Evolutionary conservation across 208 protist species (phyloP), one percentile per base, ranked within the genome.

Genomic region (Crithidia brevicula): DNA sequence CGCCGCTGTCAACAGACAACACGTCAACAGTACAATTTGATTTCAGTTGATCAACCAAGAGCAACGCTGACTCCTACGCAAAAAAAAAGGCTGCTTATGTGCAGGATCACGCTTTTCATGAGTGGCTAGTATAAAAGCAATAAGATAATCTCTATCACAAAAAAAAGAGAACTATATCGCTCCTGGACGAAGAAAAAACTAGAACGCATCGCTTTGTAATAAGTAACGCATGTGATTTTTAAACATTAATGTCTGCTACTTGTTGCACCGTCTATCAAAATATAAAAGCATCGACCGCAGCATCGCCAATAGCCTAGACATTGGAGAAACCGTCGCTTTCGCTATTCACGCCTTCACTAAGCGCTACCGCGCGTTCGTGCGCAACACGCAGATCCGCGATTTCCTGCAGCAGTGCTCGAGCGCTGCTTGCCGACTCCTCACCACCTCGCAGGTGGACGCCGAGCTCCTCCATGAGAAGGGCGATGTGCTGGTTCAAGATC

Each of bases 391-490:
- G 54, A 20, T 82, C 66, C 11, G 68, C 61, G 62, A 89, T 83
- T 63, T 85, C 79, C 15, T 42, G 75, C 30, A 89, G 49, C 20
- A 86, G 42, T 16, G 76, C 72, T 46, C 74, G 74, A 13, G 77
- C 79, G 34, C 67, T 82, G 20, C 43, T 79, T 4, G 83, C 79
- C 50, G 83, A 85, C 20, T 77, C 56, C 54, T 79, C 74, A 47
- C 76, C 80, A 3, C 72, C 83, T 36, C 76, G 72, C 36, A 89
- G 71, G 38, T 73, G 79, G 11, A 38, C 54, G 38, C 78, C 77
- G 13, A 89, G 77, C 51, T 89, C 83, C 4, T 74, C 61, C 79
- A 89, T 89, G 5, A 83, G 63, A 25, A 69, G 64, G 1, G 67
- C 57, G 71, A 84, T 81, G 50, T 83, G 82, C 16, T 67, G 63